These are phyloP conservation scores for Kurtzmaniella quercitrusa DNA, from an alignment of 1,139 yeast genomes.

Conservation along the genomic window DNA sequence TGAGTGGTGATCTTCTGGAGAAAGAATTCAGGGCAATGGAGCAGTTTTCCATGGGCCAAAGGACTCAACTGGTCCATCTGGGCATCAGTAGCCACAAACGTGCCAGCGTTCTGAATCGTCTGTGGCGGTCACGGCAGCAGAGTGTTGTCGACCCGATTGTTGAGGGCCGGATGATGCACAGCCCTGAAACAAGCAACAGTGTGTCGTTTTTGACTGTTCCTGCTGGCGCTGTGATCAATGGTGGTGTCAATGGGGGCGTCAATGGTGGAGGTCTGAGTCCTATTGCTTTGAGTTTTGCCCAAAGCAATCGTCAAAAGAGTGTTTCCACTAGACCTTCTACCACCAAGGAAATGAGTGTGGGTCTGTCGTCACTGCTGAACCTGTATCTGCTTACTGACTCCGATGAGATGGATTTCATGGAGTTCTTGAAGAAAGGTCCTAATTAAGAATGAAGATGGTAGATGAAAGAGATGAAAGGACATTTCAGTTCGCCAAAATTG, in stretches of 20 bases:
- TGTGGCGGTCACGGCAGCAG: conserved; percentile 5
- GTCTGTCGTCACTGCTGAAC: not conserved
- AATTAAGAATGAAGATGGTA: not conserved
- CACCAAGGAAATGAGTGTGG: not conserved
- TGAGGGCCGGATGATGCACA: conserved; percentile 10
- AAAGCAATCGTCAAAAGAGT: not conserved
- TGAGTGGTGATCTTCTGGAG: conserved; percentile 26
- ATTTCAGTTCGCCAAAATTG: no score
- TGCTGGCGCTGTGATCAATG: conserved; percentile 9
- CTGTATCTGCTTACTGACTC: conserved; percentile 13
- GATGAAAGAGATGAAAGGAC: no score
- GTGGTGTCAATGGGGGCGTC: conserved; percentile 2
- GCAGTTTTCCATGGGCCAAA: conserved; percentile 22
- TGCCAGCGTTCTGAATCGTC: conserved; percentile 4
- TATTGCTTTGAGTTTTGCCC: not conserved
- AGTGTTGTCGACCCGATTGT: conserved; percentile 5
- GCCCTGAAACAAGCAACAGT: conserved; percentile 7
- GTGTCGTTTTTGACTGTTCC: conserved; percentile 7
- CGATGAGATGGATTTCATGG: conserved; percentile 47
- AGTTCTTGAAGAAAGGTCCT: conserved; percentile 45
- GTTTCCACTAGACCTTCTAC: not conserved
- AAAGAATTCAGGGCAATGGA: conserved; percentile 31
- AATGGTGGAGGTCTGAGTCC: no score
- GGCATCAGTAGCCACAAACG: conserved; percentile 1
- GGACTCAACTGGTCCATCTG: conserved; percentile 5